These are phyloP conservation scores for Stephanodiscus triporus DNA, from an alignment of 108 stramenopile species.

Conservation along the genomic window DNA sequence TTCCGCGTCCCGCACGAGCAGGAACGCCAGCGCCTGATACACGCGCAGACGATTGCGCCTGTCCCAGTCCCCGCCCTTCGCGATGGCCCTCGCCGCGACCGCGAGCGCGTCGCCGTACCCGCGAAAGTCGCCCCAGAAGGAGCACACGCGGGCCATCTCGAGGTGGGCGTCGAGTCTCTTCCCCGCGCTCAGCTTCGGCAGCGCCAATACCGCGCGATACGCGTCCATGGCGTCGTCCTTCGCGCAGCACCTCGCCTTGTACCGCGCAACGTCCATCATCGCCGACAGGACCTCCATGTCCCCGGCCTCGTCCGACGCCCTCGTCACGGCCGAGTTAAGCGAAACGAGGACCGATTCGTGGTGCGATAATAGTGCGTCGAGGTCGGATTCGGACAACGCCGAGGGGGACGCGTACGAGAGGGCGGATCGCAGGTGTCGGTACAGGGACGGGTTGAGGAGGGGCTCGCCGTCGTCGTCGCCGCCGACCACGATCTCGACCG, in stretches of 20 bases:
- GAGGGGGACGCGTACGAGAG: constrained; percentile 29
- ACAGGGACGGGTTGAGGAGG: constrained; percentile 76
- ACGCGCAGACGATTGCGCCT: constrained; percentile 97
- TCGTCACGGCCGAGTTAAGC: constrained; percentile 61
- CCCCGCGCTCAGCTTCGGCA: constrained; percentile 92
- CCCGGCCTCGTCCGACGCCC: constrained; percentile 92
- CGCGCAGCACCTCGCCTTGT: constrained; percentile 84
- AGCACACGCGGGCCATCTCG: constrained; percentile 85
- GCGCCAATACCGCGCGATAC: constrained; percentile 79
- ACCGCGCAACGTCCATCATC: constrained; percentile 81
- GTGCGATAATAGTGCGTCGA: constrained; percentile 51
- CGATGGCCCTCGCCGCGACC: constrained; percentile 78
- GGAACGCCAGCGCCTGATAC: constrained; percentile 84
- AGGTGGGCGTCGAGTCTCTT: constrained; percentile 96
- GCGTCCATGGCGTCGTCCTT: constrained; percentile 82
- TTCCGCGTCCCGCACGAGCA: constrained; percentile 84
- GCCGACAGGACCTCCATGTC: constrained; percentile 98
- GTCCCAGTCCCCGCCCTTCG: constrained; percentile 98
- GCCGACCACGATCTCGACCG: neutral
- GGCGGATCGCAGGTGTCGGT: constrained; percentile 48
- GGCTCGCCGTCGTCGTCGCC: constrained; percentile 14
- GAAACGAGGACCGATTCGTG: constrained; percentile 51
- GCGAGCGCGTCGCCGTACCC: constrained; percentile 55
- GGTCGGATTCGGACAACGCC: constrained; percentile 43
- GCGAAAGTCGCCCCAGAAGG: constrained; percentile 81